These are phyloP conservation scores for Larix sibirica DNA, from an alignment of 83 land plant species.

Conservation along the genomic window DNA sequence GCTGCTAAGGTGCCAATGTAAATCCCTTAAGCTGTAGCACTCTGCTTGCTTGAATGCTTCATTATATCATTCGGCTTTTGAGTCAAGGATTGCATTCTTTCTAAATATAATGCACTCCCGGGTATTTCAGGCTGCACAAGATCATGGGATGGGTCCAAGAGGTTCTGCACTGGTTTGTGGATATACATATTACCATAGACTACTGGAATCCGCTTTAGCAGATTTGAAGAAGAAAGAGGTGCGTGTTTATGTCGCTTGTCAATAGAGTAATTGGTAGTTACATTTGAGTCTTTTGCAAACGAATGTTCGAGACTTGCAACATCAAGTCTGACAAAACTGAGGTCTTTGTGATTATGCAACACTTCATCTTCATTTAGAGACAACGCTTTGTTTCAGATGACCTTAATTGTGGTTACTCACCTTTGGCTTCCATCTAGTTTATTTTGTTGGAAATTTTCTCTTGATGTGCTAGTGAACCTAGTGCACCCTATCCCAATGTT, in stretches of 20 bases:
- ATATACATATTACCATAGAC: constrained; percentile 80
- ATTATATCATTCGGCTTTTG: background rate
- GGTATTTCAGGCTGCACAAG: constrained; percentile 70
- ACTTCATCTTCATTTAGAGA: no score
- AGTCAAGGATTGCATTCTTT: background rate
- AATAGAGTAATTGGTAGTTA: no score
- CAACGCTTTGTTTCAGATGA: no score
- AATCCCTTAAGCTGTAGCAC: background rate
- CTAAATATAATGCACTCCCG: background rate
- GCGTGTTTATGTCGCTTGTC: background rate
- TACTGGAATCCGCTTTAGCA: constrained; percentile 83
- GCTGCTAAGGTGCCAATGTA: constrained; percentile 69
- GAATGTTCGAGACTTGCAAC: no score
- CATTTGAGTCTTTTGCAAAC: no score
- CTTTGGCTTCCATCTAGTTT: no score
- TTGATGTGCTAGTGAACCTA: no score
- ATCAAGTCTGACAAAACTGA: no score
- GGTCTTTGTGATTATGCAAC: no score
- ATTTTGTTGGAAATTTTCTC: no score
- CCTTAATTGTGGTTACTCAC: no score
- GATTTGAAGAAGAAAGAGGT: constrained; percentile 96
- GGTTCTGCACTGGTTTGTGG: constrained; percentile 98
- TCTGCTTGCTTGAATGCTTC: background rate
- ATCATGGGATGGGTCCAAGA: constrained; percentile 97
- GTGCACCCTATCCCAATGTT: no score